Evolutionary conservation across 2,329 filamentous ascomycete species (phyloP).

Genomic region (Diplodia corticola): DNA sequence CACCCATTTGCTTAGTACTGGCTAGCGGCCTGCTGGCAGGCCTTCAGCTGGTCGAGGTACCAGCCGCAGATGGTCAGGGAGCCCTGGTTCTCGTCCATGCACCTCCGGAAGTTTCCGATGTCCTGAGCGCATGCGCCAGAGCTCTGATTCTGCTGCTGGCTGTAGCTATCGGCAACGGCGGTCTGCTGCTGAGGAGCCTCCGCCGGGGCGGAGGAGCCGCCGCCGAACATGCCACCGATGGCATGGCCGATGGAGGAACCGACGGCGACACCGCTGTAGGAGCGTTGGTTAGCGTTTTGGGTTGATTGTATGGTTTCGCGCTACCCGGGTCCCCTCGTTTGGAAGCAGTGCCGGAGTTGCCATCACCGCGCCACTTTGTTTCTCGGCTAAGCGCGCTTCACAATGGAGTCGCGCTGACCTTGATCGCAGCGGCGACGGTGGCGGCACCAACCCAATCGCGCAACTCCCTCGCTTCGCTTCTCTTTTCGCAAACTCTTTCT

Average conservation of each 20-base stretch:
- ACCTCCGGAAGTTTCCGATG: constrained; percentile 84
- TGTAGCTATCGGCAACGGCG: constrained; percentile 51
- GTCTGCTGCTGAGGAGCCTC: constrained; percentile 40
- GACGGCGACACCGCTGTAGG: constrained; percentile 86
- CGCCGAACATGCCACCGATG: constrained; percentile 87
- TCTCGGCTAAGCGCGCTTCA: neutral
- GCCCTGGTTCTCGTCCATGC: constrained; percentile 92
- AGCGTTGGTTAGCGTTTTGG: neutral
- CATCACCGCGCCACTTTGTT: neutral
- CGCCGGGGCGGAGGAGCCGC: constrained; percentile 58
- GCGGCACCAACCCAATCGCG: neutral
- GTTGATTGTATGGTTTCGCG: neutral
- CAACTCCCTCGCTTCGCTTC: neutral
- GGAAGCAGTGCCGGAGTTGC: neutral
- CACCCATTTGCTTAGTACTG: constrained; percentile 44
- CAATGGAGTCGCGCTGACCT: neutral
- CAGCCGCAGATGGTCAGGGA: constrained; percentile 96
- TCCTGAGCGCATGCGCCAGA: constrained; percentile 67
- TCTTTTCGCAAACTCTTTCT: neutral
- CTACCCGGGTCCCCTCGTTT: neutral
- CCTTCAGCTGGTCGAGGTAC: constrained; percentile 91
- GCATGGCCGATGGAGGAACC: constrained; percentile 95
- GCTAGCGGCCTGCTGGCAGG: constrained; percentile 50
- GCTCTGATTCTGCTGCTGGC: constrained; percentile 42
- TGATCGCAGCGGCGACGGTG: neutral